Evolutionary conservation across 2,329 filamentous ascomycete genomes (phyloP), one percentile per base, ranked within the genome.

Genomic region (Coniosporium tulheliwenetii): DNA sequence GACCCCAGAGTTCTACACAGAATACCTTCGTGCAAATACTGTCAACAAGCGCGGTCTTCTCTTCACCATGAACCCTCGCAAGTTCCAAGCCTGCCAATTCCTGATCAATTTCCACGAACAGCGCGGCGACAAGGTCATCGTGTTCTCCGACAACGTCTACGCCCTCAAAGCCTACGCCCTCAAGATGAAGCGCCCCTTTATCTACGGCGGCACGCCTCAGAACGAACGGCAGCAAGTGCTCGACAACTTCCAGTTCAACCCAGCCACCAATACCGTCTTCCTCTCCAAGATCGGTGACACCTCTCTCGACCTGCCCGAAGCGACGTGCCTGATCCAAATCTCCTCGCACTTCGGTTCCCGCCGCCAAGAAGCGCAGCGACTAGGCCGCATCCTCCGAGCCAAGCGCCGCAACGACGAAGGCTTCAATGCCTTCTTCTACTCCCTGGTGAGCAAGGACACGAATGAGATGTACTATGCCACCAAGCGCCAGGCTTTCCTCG

Each of bases 401-500:
- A 98, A 98, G 64, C 77, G 91, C 13, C 75, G 91, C 57, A 96
- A 95, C 52, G 91, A 98, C 51, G 91, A 96, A 59, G 91, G 91
- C 7, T 98, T 98, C 62, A 98, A 98, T 56, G 91, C 91, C 0
- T 98, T 96, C 61, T 98, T 98, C 67, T 98, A 98, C 64, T 93
- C 85, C 0, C 73, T 98, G 1, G 91, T 98, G 3, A 93, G 85
- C 5, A 96, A 96, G 59, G 91, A 98, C 56, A 98, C 91, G 0
- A 81, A 87, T 45, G 91, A 98, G 59, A 96, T 98, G 89, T 91
- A 79, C 57, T 98, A 94, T 60, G 95, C 89, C 0, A 87, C 86
- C 3, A 96, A 95, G 61, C 76, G 91, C 8, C 91, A 98, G 61
- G 89, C 91, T 1, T 98, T 98, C 65, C 70, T 98, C 1, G 87